Percentiles rank a stretch among this genome's conserved stretches.
These are phyloP conservation scores for Pyrenophora tritici-repentis DNA, from an alignment of 2,329 filamentous ascomycete genomes.

Conservation along the genomic window DNA sequence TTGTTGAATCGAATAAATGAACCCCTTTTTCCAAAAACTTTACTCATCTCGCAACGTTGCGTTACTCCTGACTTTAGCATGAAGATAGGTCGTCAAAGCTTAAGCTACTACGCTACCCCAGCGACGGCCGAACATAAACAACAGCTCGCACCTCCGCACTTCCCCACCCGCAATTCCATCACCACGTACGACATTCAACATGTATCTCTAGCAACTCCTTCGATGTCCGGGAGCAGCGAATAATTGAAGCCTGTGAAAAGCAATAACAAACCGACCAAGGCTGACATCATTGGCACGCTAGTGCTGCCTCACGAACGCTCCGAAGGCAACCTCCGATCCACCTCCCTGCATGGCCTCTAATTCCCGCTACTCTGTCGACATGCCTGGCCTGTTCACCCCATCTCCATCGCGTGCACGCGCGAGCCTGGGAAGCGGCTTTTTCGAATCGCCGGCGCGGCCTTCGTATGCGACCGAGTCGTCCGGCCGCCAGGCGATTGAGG, in stretches of 20 bases:
- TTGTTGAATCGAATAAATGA: constrained; percentile 12
- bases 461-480: constrained; percentile 33
- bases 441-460: constrained; percentile 32
- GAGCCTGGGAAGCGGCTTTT: constrained; percentile 21
- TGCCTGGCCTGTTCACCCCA: constrained; percentile 37
- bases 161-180: constrained; percentile 10
- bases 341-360: constrained; percentile 30
- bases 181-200: constrained; percentile 17
- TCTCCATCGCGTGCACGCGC: constrained; percentile 21
- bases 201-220: constrained; percentile 24
- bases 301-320: constrained; percentile 11
- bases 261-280: constrained; percentile 8
- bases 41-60: neutral
- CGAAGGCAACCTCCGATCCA: constrained; percentile 28
- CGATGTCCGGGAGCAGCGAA: constrained; percentile 8
- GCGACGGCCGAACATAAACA: constrained; percentile 25
- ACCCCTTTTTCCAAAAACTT: neutral
- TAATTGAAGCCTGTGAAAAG: constrained; percentile 9
- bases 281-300: constrained; percentile 20
- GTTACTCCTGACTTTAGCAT: neutral
- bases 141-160: constrained; percentile 17
- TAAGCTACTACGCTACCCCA: constrained; percentile 8
- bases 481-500: constrained; percentile 35
- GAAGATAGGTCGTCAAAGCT: constrained; percentile 6
- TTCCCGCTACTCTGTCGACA: constrained; percentile 27